A percentile compares a stretch with the other conserved stretches of the same genome.
Evolutionary conservation across 805 yeast genomes (phyloP).

Genomic region (Priceomyces haplophilus): DNA sequence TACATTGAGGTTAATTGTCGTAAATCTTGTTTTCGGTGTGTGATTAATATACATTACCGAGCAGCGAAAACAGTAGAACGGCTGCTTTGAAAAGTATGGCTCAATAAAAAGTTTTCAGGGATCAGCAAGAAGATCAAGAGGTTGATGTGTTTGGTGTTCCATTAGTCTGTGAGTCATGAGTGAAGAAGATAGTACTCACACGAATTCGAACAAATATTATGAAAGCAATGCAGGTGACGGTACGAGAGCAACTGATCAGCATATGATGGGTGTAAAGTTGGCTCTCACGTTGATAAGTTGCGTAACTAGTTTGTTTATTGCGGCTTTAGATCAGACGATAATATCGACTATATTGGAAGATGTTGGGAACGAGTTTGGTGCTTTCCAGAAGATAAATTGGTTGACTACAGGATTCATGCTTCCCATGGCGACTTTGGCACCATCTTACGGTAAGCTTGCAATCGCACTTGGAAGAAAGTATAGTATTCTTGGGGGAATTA

Average conservation of each 20-base stretch:
- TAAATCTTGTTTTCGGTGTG: no score
- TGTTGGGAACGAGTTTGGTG: conserved; percentile 48
- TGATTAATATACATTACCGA: no score
- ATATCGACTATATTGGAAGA: conserved; percentile 48
- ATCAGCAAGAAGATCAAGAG: no score
- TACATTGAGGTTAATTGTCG: no score
- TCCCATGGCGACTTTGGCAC: conserved; percentile 51
- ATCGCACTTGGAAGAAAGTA: conserved; percentile 57
- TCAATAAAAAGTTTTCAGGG: no score
- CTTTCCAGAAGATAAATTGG: conserved; percentile 58
- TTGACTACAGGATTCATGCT: conserved; percentile 52
- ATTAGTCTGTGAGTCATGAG: background rate
- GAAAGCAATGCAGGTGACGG: conserved; percentile 45
- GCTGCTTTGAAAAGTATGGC: no score
- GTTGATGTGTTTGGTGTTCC: background rate
- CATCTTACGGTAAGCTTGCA: conserved; percentile 57
- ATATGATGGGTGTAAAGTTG: conserved; percentile 27
- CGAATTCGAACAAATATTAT: conserved; percentile 15
- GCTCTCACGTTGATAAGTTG: conserved; percentile 24
- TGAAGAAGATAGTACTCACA: background rate
- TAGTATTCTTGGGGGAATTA: conserved; percentile 45
- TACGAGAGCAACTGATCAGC: conserved; percentile 34
- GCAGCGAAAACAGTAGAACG: no score
- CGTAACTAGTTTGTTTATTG: conserved; percentile 30
- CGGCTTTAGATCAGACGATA: conserved; percentile 61